A percentile compares a stretch with the other conserved stretches of the same genome.
These are phyloP conservation scores for Magnolia officinalis DNA, from an alignment of 164 flowering plant species.

Conservation along the genomic window DNA sequence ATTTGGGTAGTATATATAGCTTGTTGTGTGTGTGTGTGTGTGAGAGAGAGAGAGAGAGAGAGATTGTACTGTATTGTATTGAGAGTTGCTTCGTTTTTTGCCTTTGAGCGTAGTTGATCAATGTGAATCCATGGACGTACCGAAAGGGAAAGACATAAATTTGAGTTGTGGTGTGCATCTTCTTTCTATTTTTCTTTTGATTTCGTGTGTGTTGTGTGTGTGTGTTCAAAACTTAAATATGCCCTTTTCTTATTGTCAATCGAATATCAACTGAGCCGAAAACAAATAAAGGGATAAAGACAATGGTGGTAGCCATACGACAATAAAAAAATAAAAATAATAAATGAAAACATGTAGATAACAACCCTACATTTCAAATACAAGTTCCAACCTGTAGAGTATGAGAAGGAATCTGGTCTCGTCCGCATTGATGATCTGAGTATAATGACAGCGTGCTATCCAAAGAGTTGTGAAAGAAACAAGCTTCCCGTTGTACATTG, in stretches of 20 bases:
- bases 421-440: slow-evolving; percentile 82
- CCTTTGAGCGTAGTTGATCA: too few species aligned
- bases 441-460: slow-evolving; percentile 65
- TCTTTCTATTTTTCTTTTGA: too few species aligned
- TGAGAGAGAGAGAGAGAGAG: too few species aligned
- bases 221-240: too few species aligned
- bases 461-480: slow-evolving; percentile 69
- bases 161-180: too few species aligned
- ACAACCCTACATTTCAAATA: background rate
- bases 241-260: background rate
- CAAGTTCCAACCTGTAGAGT: slow-evolving; percentile 57
- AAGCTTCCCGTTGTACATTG: slow-evolving; percentile 60
- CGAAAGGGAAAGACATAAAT: too few species aligned
- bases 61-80: too few species aligned
- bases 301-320: background rate
- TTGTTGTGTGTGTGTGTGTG: too few species aligned
- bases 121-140: too few species aligned
- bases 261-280: background rate
- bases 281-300: background rate
- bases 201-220: too few species aligned
- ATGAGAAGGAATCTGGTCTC: slow-evolving; percentile 65
- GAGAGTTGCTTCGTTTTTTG: too few species aligned
- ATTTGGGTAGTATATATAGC: too few species aligned
- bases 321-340: background rate
- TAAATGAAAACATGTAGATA: background rate